Percentiles rank a stretch among this genome's conserved stretches.
These are phyloP conservation scores for Carex kokanica DNA, from an alignment of 176 grass and related monocot genomes.

Conservation along the genomic window DNA sequence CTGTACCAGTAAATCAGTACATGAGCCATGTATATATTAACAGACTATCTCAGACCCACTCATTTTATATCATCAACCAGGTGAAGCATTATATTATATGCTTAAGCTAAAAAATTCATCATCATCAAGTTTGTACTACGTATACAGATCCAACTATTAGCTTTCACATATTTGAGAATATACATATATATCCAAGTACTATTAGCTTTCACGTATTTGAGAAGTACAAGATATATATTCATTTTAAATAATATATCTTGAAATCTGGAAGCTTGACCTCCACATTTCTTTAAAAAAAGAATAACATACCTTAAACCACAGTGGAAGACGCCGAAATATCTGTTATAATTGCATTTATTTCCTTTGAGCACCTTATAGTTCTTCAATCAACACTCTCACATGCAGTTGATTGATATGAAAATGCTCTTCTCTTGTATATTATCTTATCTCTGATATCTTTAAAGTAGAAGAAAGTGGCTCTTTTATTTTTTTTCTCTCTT, in stretches of 20 bases:
- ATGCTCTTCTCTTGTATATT: neutral
- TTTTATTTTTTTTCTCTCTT: neutral
- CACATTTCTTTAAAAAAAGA: neutral
- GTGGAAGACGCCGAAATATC: neutral
- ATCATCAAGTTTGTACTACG: too few relatives aligned
- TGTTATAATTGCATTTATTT: neutral
- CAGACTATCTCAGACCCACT: too few relatives aligned
- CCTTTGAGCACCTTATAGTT: neutral
- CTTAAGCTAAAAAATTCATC: too few relatives aligned
- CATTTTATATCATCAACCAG: too few relatives aligned
- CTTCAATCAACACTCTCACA: neutral
- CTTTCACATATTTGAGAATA: too few relatives aligned
- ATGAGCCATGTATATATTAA: too few relatives aligned
- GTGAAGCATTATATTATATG: too few relatives aligned
- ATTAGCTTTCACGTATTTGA: neutral
- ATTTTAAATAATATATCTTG: neutral
- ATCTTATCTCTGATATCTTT: neutral
- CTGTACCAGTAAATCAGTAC: too few relatives aligned
- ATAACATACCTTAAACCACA: neutral
- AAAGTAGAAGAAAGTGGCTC: neutral
- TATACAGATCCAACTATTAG: too few relatives aligned
- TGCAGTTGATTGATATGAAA: neutral
- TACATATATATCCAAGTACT: neutral
- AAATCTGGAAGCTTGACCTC: too few relatives aligned
- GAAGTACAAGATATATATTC: neutral